Evolutionary conservation across 225 moss, liverwort and hornwort species (phyloP).

Genomic region (Pseudoscleropodium purum): DNA sequence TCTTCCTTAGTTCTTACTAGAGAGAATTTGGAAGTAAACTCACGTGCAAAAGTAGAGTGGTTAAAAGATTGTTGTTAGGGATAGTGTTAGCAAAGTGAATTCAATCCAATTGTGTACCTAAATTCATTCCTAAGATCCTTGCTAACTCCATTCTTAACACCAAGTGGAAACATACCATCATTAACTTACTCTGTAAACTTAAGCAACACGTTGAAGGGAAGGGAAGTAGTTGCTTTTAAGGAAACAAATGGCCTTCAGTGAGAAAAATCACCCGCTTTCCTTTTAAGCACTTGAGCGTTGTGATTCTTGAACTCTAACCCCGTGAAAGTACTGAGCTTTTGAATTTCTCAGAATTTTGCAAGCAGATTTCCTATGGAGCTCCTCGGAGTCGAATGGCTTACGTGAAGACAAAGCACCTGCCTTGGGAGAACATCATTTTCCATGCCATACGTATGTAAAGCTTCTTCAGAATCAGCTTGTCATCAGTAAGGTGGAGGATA

Average conservation of each 20-base stretch:
- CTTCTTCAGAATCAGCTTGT: background rate
- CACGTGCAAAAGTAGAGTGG: background rate
- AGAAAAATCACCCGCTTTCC: background rate
- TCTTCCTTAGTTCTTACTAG: background rate
- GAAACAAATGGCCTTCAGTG: background rate
- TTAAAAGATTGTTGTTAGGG: background rate
- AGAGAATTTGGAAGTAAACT: background rate
- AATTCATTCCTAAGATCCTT: background rate
- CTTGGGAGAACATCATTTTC: conserved; percentile 6
- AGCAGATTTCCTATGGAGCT: conserved; percentile 58
- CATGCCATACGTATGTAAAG: conserved; percentile 20
- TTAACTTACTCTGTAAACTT: background rate
- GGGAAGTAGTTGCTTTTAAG: background rate
- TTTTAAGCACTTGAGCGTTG: background rate
- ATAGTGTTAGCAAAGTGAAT: background rate
- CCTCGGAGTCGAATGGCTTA: conserved; percentile 51
- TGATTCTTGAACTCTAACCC: background rate
- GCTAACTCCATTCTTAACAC: too few species aligned
- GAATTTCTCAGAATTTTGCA: background rate
- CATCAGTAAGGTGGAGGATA: background rate
- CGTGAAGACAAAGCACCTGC: conserved; percentile 22
- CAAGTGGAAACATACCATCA: background rate
- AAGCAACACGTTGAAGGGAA: background rate
- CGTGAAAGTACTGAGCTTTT: background rate
- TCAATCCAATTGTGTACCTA: background rate